Percentiles rank a stretch among this genome's conserved stretches.
Evolutionary conservation across 352 stramenopile species (phyloP).

Genomic region (Pythium periplocum): DNA sequence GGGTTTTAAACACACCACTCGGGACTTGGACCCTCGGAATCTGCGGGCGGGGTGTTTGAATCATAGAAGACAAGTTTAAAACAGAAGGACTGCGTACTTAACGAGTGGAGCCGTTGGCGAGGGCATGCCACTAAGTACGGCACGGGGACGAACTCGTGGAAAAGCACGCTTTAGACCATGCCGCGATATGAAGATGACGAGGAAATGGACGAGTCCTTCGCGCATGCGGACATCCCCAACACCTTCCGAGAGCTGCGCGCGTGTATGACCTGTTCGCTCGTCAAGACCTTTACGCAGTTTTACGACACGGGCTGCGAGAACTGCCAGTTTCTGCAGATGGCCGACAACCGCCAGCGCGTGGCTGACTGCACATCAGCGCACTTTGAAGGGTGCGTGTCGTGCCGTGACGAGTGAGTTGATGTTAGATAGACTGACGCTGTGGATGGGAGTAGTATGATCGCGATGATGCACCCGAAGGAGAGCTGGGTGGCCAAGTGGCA

Average conservation of each 20-base stretch:
- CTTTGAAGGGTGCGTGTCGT: conserved; percentile 69
- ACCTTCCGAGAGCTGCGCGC: conserved; percentile 84
- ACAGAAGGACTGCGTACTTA: too few relatives aligned
- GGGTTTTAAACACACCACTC: too few relatives aligned
- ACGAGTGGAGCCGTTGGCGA: too few relatives aligned
- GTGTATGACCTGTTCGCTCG: conserved; percentile 86
- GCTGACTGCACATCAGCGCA: conserved; percentile 86
- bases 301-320: conserved; percentile 89
- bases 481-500: conserved; percentile 90
- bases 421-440: neutral
- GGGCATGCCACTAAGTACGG: too few relatives aligned
- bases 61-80: too few relatives aligned
- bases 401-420: neutral
- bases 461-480: conserved; percentile 87
- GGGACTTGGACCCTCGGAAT: too few relatives aligned
- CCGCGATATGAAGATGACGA: conserved; percentile 79
- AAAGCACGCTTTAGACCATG: conserved; percentile 3
- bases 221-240: conserved; percentile 85
- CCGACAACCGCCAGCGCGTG: conserved; percentile 85
- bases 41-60: too few relatives aligned
- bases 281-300: conserved; percentile 90
- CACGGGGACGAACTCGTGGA: too few relatives aligned
- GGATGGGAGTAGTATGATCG: conserved; percentile 56
- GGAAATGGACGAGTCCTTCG: conserved; percentile 68
- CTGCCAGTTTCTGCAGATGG: conserved; percentile 86